phyloP scores from a whole-genome alignment of 164 flowering plant genomes.

The Macadamia tetraphylla region DNA sequence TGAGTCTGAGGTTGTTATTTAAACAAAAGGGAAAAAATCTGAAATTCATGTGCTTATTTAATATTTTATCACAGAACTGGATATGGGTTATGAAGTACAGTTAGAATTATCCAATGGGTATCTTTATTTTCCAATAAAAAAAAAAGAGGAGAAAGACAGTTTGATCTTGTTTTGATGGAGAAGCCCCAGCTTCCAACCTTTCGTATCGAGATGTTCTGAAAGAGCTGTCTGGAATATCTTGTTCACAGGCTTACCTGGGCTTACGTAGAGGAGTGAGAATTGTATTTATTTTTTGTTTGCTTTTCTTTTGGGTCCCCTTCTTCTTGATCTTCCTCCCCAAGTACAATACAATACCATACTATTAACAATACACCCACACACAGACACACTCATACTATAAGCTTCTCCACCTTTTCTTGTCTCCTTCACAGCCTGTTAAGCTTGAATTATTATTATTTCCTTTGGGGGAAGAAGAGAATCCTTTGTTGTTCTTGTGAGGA shows the following conservation, averaged over 20 bases:
- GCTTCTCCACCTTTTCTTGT: conserved; percentile 27
- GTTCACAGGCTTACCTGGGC: conserved; percentile 35
- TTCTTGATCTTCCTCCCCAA: conserved; percentile 17
- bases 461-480: not conserved
- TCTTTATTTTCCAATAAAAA: conserved; percentile 17
- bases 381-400: conserved; percentile 7
- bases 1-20: conserved; percentile 5
- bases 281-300: conserved; percentile 21
- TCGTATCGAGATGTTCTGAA: conserved; percentile 21
- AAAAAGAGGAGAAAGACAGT: conserved; percentile 5
- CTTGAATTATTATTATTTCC: conserved; percentile 31
- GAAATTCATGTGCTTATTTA: not conserved
- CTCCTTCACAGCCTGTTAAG: conserved; percentile 53
- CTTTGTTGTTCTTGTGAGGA: conserved; percentile 37
- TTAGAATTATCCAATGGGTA: conserved; percentile 17
- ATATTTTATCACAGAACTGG: conserved; percentile 7
- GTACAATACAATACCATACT: conserved; percentile 15
- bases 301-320: conserved; percentile 14
- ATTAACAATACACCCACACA: conserved; percentile 9
- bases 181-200: conserved; percentile 15
- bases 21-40: not conserved
- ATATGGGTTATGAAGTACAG: conserved; percentile 28
- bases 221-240: conserved; percentile 40
- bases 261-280: conserved; percentile 28
- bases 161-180: conserved; percentile 9